A percentile compares a stretch with the other conserved stretches of the same genome.
phyloP scores from a whole-genome alignment of 2,329 filamentous ascomycete species.

The Trichoderma koningiopsis region DNA sequence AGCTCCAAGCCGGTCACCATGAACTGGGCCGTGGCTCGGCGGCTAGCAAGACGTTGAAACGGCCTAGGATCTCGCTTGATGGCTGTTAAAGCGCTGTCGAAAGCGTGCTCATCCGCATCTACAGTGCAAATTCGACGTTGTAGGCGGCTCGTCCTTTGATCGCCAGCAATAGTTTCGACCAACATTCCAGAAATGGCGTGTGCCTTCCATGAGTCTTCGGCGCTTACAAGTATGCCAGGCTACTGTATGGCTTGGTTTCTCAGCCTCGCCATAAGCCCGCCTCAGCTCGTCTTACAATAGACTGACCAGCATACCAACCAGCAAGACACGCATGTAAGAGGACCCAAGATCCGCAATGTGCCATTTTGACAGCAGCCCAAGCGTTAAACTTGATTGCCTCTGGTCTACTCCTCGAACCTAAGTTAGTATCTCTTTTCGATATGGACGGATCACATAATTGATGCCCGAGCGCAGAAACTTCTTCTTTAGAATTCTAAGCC shows the following conservation, averaged over 20 bases:
- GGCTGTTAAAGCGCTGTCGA: neutral
- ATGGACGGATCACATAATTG: neutral
- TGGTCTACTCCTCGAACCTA: neutral
- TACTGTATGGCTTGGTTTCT: neutral
- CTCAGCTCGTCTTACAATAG: conserved; percentile 17
- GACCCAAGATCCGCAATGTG: neutral
- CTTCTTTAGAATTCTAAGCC: conserved; percentile 16
- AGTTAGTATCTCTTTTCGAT: too few relatives aligned
- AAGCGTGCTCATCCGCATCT: neutral
- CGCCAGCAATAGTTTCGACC: conserved; percentile 3
- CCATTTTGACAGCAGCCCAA: neutral
- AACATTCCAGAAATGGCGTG: neutral
- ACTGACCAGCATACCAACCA: neutral
- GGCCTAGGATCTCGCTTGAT: neutral
- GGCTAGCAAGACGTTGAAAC: neutral
- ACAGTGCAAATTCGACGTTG: neutral
- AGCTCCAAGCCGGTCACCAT: neutral
- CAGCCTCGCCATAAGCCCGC: neutral
- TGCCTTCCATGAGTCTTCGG: neutral
- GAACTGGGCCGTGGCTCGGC: neutral
- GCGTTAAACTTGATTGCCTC: neutral
- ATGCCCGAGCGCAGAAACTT: neutral
- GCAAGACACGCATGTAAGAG: neutral
- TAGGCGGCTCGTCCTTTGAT: neutral
- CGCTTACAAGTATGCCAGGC: neutral